Evolutionary conservation across 192 early-diverging fungal species (phyloP), one percentile per base, ranked within the genome.

Genomic region (Chytriomyces sp.): DNA sequence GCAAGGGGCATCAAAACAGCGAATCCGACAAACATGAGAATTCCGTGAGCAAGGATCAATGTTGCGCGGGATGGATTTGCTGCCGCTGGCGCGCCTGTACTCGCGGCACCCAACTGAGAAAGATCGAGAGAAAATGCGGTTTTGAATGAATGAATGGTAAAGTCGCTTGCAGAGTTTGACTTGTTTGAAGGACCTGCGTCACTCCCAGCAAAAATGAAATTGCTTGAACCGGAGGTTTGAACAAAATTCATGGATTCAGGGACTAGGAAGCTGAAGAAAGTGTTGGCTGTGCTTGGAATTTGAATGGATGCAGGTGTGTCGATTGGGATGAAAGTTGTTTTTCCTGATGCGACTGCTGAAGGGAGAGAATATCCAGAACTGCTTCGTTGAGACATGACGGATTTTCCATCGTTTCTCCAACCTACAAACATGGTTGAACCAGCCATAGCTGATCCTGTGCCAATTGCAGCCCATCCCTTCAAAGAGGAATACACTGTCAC

Each of bases 1-100:
- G 81, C 75, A 46, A 67, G 45, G 24, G 80, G 75, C 8, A 83
- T 80, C 5, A 76, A 6, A 6, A 87, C 65, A 7, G 61, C 64
- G 85, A 85, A 89, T 7, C 84, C 87, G 48, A 84, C 47, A 62
- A 80, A 76, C 85, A 89, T 86, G 28, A 89, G 24, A 23, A 65
- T 24, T 4, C 85, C 87, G 76, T 89, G 87, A 11, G 79, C 48
- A n/a, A 64, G 8, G 26, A 61, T 64, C 26, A n/a, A 65, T 77
- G 70, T 72, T 59, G 10, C 57, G 44, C 13, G 62, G 44, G 10
- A 65, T 23, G 16, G 23, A 26, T 23, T 18, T 50, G n/a, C 64
- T 28, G 53, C 18, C 28, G 46, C 64, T 1, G 45, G 50, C 61
- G 4, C 70, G 26, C 10, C 28, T 13, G 44, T 72, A 69, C 18